phyloP scores from a whole-genome alignment of 192 early-diverging fungal genomes.

The Podila clonocystis region DNA sequence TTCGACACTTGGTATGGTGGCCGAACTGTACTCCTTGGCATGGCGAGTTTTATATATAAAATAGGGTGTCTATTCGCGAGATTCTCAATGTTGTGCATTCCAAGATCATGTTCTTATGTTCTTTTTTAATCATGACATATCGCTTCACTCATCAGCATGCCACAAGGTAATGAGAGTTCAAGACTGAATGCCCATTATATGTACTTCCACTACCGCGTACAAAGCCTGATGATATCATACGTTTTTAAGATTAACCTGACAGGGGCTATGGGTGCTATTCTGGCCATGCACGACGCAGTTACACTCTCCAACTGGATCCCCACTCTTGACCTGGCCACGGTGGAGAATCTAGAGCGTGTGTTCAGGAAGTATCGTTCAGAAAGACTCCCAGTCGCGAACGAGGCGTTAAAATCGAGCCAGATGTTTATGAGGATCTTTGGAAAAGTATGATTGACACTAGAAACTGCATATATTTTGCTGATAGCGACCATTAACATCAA shows the following conservation, averaged over 20 bases:
- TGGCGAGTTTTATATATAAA: not conserved
- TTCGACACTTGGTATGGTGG: constrained; percentile 3
- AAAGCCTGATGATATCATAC: too few relatives aligned
- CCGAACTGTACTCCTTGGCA: not conserved
- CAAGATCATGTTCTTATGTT: not conserved
- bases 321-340: not conserved
- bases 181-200: not conserved
- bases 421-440: not conserved
- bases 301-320: not conserved
- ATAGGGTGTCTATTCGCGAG: not conserved
- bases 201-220: not conserved
- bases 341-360: not conserved
- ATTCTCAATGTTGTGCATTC: too few relatives aligned
- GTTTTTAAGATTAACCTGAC: not conserved
- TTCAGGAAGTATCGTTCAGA: constrained; percentile 4
- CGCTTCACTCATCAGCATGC: constrained; percentile 4
- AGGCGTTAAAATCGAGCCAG: not conserved
- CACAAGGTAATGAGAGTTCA: constrained; percentile 4
- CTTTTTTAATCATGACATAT: not conserved
- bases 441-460: not conserved
- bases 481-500: too few relatives aligned
- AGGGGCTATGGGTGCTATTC: not conserved
- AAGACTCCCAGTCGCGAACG: not conserved
- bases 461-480: too few relatives aligned
- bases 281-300: constrained; percentile 6